phyloP scores from a whole-genome alignment of 2,329 filamentous ascomycete genomes.

The Pseudocercospora eumusae region DNA sequence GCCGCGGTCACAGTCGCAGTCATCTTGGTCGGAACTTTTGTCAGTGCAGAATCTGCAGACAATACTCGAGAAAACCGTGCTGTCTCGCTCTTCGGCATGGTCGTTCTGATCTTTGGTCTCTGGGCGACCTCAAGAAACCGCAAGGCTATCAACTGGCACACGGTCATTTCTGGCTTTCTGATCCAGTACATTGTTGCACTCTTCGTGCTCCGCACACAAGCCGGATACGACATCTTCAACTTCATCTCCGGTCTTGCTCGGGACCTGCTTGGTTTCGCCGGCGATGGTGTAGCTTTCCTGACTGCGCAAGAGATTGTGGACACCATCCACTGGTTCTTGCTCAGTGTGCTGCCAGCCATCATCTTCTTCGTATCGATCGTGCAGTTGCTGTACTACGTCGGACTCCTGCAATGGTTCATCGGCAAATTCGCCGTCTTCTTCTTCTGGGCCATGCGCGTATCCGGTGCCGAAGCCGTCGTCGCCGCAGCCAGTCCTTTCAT shows the following conservation, averaged over 20 bases:
- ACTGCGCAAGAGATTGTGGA: slow-evolving; percentile 51
- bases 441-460: slow-evolving; percentile 85
- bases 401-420: slow-evolving; percentile 85
- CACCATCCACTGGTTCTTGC: slow-evolving; percentile 66
- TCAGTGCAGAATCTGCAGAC: slow-evolving; percentile 66
- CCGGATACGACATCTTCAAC: slow-evolving; percentile 85
- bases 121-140: slow-evolving; percentile 72
- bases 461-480: slow-evolving; percentile 89
- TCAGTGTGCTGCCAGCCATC: slow-evolving; percentile 81
- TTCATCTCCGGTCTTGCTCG: slow-evolving; percentile 78
- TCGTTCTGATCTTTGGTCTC: slow-evolving; percentile 67
- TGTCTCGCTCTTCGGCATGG: slow-evolving; percentile 75
- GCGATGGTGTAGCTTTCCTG: slow-evolving; percentile 72
- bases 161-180: slow-evolving; percentile 81
- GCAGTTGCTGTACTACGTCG: slow-evolving; percentile 78
- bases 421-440: slow-evolving; percentile 85
- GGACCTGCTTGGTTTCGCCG: slow-evolving; percentile 73
- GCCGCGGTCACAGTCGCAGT: slow-evolving; percentile 66
- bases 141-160: slow-evolving; percentile 53
- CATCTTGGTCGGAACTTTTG: slow-evolving; percentile 77
- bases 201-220: slow-evolving; percentile 79
- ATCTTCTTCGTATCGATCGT: slow-evolving; percentile 96
- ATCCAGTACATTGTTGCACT: slow-evolving; percentile 84
- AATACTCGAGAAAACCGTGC: slow-evolving; percentile 81
- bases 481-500: slow-evolving; percentile 92